Evolutionary conservation across 2,329 filamentous ascomycete genomes (phyloP), one percentile per base, ranked within the genome.

Genomic region (Macrophomina phaseolina): DNA sequence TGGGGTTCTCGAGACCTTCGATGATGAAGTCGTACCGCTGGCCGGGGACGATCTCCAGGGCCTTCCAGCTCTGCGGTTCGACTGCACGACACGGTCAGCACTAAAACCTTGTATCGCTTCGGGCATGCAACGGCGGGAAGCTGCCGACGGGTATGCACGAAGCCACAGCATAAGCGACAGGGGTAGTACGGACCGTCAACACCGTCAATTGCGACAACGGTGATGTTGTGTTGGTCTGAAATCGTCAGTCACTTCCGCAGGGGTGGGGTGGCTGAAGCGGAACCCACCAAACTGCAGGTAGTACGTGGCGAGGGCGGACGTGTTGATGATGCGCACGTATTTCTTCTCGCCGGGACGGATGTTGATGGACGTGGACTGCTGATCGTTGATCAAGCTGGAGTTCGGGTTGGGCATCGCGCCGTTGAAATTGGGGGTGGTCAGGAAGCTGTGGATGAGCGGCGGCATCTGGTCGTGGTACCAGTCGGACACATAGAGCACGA

Each of bases 231-330:
- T 4, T 48, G 38, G n/a, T 67, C 66, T 67, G 42, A 5, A 23
- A 30, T 32, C n/a, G 55, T 45, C 7, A 51, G 53, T 66, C 42
- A 42, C 16, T 28, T 36, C 18, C n/a, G 23, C 14, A 5, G 34
- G 40, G 11, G 30, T 11, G 36, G 7, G 36, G 7, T 3, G 11
- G 23, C 4, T 6, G 11, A 4, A 7, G 32, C n/a, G 7, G 14
- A 38, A 42, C 63, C 7, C 34, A 63, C 58, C 64, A 36, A 85
- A 81, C 51, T 77, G 78, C 67, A 84, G 79, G 65, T 79, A 90
- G 68, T 92, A 90, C 73, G 88, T 88, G 1, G 89, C 89, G 72
- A 91, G 91, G 0, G 88, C 89, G 11, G 88, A 90, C 9, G 89
- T 85, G 68, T 93, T 92, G 69, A 91, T 81, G 69, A 93, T 83